A percentile compares a stretch with the other conserved stretches of the same genome.
Conservation (phyloP, 129 eudicot genomes). For the Chrysanthemum seticuspe region DNA sequence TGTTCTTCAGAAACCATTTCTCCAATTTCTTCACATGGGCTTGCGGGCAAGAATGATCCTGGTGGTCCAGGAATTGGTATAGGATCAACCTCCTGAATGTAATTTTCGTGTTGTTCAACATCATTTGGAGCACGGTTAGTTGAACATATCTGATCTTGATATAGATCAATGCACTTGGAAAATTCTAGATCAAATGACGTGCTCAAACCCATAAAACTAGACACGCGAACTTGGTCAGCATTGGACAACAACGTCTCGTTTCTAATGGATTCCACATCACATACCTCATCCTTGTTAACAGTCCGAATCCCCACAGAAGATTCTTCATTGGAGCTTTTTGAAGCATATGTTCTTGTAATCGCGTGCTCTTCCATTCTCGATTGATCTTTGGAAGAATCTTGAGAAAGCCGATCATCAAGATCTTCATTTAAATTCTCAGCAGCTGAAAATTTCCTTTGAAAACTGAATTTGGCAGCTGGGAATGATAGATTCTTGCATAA, state of each 20-base stretch:
- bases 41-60: slow-evolving; percentile 78
- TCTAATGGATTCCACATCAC: slow-evolving; percentile 25
- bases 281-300: slow-evolving; percentile 8
- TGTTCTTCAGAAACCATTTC: slow-evolving; percentile 69
- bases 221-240: slow-evolving; percentile 22
- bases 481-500: slow-evolving; percentile 31
- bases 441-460: slow-evolving; percentile 33
- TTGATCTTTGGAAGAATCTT: slow-evolving; percentile 21
- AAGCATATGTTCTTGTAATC: not conserved
- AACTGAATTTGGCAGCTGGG: slow-evolving; percentile 19
- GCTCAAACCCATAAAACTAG: slow-evolving; percentile 31
- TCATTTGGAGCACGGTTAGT: slow-evolving; percentile 36
- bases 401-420: slow-evolving; percentile 21
- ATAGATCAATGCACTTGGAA: slow-evolving; percentile 23
- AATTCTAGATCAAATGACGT: slow-evolving; percentile 24
- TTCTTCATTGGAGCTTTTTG: slow-evolving; percentile 37
- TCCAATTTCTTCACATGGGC: slow-evolving; percentile 67
- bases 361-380: slow-evolving; percentile 20
- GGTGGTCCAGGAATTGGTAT: slow-evolving; percentile 93
- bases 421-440: slow-evolving; percentile 18
- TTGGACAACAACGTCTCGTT: slow-evolving; percentile 16
- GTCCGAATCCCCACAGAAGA: slow-evolving; percentile 29
- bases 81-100: slow-evolving; percentile 57
- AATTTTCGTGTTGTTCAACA: slow-evolving; percentile 45
- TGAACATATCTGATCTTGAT: slow-evolving; percentile 38